Evolutionary conservation across 169 alveolate genomes (phyloP).

Genomic region (Plasmodium vinckei): DNA sequence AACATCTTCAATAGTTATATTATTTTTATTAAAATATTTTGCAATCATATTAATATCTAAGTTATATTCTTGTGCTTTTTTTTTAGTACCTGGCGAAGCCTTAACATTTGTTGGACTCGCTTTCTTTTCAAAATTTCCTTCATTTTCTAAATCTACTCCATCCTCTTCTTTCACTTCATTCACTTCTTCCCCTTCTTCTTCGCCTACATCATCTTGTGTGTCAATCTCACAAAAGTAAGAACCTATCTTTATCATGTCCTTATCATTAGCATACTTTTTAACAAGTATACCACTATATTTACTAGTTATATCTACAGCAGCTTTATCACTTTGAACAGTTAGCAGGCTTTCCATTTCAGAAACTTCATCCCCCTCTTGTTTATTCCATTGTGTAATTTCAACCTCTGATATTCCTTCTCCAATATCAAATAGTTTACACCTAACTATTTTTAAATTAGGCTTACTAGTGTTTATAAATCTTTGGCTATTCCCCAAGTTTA

Average conservation of each 20-base stretch:
- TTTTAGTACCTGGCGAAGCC: constrained; percentile 72
- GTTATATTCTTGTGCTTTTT: constrained; percentile 35
- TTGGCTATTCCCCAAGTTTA: not conserved
- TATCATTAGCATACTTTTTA: constrained; percentile 88
- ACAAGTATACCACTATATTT: constrained; percentile 92
- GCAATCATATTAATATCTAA: constrained; percentile 21
- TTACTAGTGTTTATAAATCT: constrained; percentile 69
- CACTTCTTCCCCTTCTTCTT: not conserved
- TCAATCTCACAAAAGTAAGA: constrained; percentile 88
- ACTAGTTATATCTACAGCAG: constrained; percentile 95
- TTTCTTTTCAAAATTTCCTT: not conserved
- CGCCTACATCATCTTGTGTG: constrained; percentile 78
- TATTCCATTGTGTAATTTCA: constrained; percentile 94
- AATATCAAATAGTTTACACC: constrained; percentile 88
- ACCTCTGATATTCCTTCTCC: constrained; percentile 93
- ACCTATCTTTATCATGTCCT: constrained; percentile 87
- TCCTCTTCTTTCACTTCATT: not conserved
- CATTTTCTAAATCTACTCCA: not conserved
- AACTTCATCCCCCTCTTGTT: constrained; percentile 91
- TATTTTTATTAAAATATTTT: constrained; percentile 10
- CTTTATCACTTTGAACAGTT: constrained; percentile 95
- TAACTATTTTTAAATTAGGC: constrained; percentile 79
- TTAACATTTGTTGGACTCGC: constrained; percentile 1
- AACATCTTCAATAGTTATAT: constrained; percentile 40
- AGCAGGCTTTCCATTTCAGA: constrained; percentile 94